Base-by-base conservation (phyloP, 1,284 basidiomycete genomes). In the Heterobasidion irregulare region DNA sequence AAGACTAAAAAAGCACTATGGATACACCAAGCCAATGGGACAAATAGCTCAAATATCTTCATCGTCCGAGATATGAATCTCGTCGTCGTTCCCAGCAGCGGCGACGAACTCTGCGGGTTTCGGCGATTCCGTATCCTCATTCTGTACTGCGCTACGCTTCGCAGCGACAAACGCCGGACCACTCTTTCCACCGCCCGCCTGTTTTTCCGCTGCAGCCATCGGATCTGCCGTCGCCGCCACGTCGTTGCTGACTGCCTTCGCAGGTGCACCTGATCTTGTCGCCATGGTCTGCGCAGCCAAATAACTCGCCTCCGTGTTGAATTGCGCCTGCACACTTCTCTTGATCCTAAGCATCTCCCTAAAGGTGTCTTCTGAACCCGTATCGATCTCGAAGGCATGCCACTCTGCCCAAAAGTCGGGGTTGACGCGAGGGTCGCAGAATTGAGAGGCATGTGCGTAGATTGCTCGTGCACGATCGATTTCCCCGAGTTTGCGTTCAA, bases 291-390 rank as follows among this genome's bases (percentile, higher is more conserved):
- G 90, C 7, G 93, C 92, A 2, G 90, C 89, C 56, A 95, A 74
- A 68, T 92, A 95, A 47, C 86, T 89, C 45, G 89, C 85, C 65
- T 98, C 95, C 8, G 97, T 99, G 70, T 99, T 98, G 79, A 95
- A 99, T 65, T 94, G 92, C 43, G 97, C 95, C 72, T 99, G 96
- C 6, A 99, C 96, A 62, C 92, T 93, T 55, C 97, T 84, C 73
- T 97, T 98, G 78, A 99, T 98, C 44, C 97, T 86, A 57, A 99
- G 73, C 92, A 98, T 98, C 75, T 99, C 96, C 63, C 95, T 79
- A 86, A 99, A 99, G 0, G 96, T 98, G 67, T 99, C 96, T 70
- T 99, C 97, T 0, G 92, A 95, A 0, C 96, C 96, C 1, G 93
- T 94, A 70, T 98, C 94, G 70, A 98, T 92, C 74, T 99, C 96